Evolutionary conservation across 192 early-diverging fungal species (phyloP), one percentile per base, ranked within the genome.

Genomic region (Gigaspora rosea): DNA sequence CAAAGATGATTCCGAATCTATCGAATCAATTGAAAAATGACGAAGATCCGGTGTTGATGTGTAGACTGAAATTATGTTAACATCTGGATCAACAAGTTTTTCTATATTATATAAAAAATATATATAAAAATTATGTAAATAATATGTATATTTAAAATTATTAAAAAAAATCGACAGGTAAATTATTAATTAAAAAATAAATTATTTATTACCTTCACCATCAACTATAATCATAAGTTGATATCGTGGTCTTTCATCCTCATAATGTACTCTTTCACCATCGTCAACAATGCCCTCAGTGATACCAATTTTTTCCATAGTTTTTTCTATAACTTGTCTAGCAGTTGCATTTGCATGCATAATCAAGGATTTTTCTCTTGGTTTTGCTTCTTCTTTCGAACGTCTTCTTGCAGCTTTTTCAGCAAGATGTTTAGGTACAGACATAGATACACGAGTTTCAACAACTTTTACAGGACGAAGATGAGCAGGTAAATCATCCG

Each of bases 251-350:
- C 13, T 76, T 76, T 20, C 65, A 67, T 67, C 75, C 12, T 49
- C 27, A 3, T 67, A 49, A n/a, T 6, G 3, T 33, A 76, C 66
- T 47, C 9, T 12, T 56, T 77, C 76, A 59, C 79, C 82, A 13
- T 82, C 83, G 75, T 88, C 82, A 16, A 85, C 81, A 7, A 83
- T 81, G 5, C 82, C 84, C n/a, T 84, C 69, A 3, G 74, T 51
- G 13, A 90, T 82, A 56, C 81, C 82, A 57, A 90, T 84, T n/a
- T 82, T 87, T 11, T 90, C 87, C 6, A 88, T 52, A 0, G 84
- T 78, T 69, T 83, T 82, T 35, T 78, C 71, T 16, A 85, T 82
- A 18, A 86, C 79, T 41, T 87, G 85, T 5, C 83, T 78, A 36
- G 86, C 83, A 10, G 82, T 85, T 18, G 84, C 75, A 8, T 8